Evolutionary conservation across 192 early-diverging fungal species (phyloP), one percentile per base, ranked within the genome.

Genomic region (Backusella luteola): DNA sequence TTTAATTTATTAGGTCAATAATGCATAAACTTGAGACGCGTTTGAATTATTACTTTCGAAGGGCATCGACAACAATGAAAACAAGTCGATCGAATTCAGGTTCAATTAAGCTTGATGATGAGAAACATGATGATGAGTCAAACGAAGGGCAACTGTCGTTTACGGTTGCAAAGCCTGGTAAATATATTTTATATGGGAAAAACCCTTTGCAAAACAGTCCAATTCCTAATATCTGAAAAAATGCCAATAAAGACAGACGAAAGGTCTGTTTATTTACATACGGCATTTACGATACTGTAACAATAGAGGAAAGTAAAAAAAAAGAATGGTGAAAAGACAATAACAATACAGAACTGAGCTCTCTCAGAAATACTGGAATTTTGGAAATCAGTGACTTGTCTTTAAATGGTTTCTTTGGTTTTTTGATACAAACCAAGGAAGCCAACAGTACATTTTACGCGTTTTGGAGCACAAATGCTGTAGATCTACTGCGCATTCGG

Each of bases 121-220:
- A 63, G 0, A 23, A 66, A 19, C 59, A 66, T 6, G 49, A 66
- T 6, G 49, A 26, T 34, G 41, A 1, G 76, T 73, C 32, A 63
- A 59, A 11, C 69, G 71, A 17, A 85, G 85, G 7, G 78, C 23
- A 63, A 14, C 56, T 29, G 19, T 87, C 82, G 2, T 85, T 73
- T 5, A 69, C 32, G 0, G 84, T 83, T 9, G 92, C 88, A 78
- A 91, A 91, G 19, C 90, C 89, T 0, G 89, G 84, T 14, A 92
- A 84, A 77, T 84, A 88, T 23, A 83, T 85, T 71, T 94, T 94
- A 82, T 94, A 94, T 9, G 93, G 93, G 70, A 94, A 94, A 73
- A 94, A 93, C 3, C 92, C 93, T 74, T 89, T 90, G 71, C 85
- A 83, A 75, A 94, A 94, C 44, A 90, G 78, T 19, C 80, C 83